These are phyloP conservation scores for Nectriaceae sp. DNA, from an alignment of 2,329 filamentous ascomycete species.

Conservation along the genomic window DNA sequence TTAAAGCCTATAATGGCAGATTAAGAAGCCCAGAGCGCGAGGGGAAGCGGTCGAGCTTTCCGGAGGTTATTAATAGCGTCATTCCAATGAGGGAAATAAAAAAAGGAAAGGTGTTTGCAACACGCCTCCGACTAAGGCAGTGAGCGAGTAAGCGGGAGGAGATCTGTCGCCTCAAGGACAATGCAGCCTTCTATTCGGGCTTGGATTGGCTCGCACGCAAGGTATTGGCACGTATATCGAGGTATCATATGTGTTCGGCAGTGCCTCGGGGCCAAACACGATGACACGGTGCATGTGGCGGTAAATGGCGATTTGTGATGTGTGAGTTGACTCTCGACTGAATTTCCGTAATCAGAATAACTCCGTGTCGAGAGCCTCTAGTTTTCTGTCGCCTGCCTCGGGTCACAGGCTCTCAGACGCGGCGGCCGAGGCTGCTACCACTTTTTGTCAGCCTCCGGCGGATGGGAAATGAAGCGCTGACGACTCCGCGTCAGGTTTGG, in stretches of 20 bases:
- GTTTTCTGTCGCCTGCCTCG: conserved; percentile 13
- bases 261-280: conserved; percentile 21
- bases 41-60: conserved; percentile 13
- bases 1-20: conserved; percentile 13
- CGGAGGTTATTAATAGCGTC: conserved; percentile 15
- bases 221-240: conserved; percentile 10
- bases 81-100: conserved; percentile 14
- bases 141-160: conserved; percentile 7
- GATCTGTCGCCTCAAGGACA: conserved; percentile 3
- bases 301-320: too few relatives aligned
- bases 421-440: conserved; percentile 23
- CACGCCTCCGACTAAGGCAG: conserved; percentile 3
- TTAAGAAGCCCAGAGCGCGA: conserved; percentile 13
- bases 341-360: not conserved
- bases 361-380: not conserved
- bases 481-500: conserved; percentile 11
- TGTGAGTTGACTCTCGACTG: conserved; percentile 6
- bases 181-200: conserved; percentile 1
- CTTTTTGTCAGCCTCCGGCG: conserved; percentile 23
- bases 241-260: conserved; percentile 25
- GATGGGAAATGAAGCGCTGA: conserved; percentile 28
- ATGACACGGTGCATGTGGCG: conserved; percentile 13
- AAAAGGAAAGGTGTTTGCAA: conserved; percentile 6
- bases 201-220: conserved; percentile 14
- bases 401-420: conserved; percentile 13